These are phyloP conservation scores for Scutellaria galericulata DNA, from an alignment of 257 asterid genomes.

Conservation along the genomic window DNA sequence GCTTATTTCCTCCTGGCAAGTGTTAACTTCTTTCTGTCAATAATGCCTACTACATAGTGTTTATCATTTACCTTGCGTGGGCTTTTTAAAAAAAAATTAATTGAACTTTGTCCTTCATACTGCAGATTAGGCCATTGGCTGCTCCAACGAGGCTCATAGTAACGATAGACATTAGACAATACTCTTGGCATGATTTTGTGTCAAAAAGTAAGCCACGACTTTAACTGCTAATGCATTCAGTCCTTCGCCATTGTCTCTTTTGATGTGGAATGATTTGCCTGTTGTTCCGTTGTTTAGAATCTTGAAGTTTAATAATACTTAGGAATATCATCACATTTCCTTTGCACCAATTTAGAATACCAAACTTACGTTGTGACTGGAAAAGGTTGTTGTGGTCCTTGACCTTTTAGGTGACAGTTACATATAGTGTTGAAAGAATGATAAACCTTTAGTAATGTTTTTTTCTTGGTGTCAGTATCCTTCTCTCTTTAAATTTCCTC, in stretches of 20 bases:
- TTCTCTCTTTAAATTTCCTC: conserved; percentile 1
- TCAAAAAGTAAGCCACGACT: conserved; percentile 64
- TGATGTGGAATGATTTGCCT: conserved; percentile 12
- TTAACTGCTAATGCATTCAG: conserved; percentile 23
- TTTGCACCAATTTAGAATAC: conserved; percentile 20
- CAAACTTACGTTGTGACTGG: conserved; percentile 14
- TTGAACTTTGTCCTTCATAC: conserved; percentile 33
- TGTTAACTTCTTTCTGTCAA: conserved; percentile 29
- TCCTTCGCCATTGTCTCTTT: conserved; percentile 13
- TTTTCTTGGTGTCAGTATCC: conserved; percentile 16
- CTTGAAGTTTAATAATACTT: conserved; percentile 11
- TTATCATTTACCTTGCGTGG: conserved; percentile 16
- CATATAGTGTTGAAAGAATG: conserved; percentile 11
- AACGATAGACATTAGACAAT: conserved; percentile 45
- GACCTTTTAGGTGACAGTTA: conserved; percentile 23
- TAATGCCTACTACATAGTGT: conserved; percentile 7
- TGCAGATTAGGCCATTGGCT: conserved; percentile 87
- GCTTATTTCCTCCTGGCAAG: conserved; percentile 89
- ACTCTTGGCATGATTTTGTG: conserved; percentile 93
- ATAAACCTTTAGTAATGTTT: neutral
- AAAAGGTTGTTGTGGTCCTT: conserved; percentile 20
- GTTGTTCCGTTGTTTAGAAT: neutral
- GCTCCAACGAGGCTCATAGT: conserved; percentile 63
- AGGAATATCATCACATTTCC: conserved; percentile 2
- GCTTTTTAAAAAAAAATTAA: too few relatives aligned